phyloP scores from a whole-genome alignment of 176 grass and related monocot species.

The Stipa capillata region DNA sequence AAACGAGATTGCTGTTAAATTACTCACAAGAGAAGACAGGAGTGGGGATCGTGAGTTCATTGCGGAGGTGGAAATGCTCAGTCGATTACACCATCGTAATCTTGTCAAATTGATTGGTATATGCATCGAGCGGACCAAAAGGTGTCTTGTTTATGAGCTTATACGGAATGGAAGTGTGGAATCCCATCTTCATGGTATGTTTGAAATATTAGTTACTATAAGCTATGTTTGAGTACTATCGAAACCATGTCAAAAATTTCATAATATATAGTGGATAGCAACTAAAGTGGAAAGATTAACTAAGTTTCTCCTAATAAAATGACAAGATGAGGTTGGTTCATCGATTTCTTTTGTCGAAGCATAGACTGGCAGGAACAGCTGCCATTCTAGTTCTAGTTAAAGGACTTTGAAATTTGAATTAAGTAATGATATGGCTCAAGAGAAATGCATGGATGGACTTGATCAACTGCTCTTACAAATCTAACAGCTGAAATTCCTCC shows the following conservation, averaged over 20 bases:
- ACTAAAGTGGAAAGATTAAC: background rate
- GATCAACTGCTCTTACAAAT: background rate
- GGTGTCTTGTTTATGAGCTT: constrained; percentile 93
- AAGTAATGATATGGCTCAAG: background rate
- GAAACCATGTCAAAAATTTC: background rate
- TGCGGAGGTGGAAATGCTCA: constrained; percentile 92
- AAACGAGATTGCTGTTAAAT: constrained; percentile 86
- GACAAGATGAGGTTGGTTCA: background rate
- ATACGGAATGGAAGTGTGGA: constrained; percentile 90
- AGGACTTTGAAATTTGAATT: background rate
- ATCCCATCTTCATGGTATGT: constrained; percentile 93
- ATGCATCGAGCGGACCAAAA: constrained; percentile 75
- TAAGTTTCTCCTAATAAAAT: background rate
- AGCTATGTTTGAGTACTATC: background rate
- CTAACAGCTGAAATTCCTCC: background rate
- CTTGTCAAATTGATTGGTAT: constrained; percentile 95
- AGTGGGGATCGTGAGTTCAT: constrained; percentile 87
- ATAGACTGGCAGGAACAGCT: background rate
- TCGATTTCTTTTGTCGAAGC: background rate
- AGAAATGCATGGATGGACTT: background rate
- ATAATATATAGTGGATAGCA: background rate
- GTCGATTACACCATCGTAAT: constrained; percentile 87
- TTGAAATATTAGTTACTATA: constrained; percentile 13
- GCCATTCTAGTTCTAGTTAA: background rate
- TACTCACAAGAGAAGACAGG: constrained; percentile 77